Evolutionary conservation across 2,329 filamentous ascomycete genomes (phyloP), one percentile per base, ranked within the genome.

Genomic region (Acrodontium crateriforme): DNA sequence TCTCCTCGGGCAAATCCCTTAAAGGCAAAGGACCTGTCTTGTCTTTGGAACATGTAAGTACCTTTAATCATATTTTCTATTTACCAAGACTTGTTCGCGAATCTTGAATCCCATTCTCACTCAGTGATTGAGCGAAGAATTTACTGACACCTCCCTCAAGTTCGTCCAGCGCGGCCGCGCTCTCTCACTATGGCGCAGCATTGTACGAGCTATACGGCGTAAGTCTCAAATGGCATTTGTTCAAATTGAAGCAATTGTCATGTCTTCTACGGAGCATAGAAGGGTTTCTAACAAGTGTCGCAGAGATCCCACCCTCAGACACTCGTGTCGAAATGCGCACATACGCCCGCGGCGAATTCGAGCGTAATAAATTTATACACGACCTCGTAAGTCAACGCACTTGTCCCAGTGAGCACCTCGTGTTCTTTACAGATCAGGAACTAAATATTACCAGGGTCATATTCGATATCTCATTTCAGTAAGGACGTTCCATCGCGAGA

Each of bases 341-440:
- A n/a, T 66, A 60, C 38, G 63, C 62, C 5, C 46, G 62, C 23
- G 48, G 49, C 8, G 63, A 66, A 32, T 66, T 67, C 32, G 59
- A 64, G 39, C 51, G 58, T 26, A 55, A 63, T 31, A 52, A 49
- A 15, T 39, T 55, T 27, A 55, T 65, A 2, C 55, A 56, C 18
- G 63, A 67, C 36, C 36, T 65, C 18, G 59, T 63, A 50, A 36
- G 51, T 42, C 27, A n/a, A n/a, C n/a, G n/a, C n/a, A n/a, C n/a
- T n/a, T n/a, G n/a, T n/a, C n/a, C n/a, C n/a, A n/a, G n/a, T n/a
- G n/a, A n/a, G n/a, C n/a, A n/a, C n/a, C n/a, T n/a, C n/a, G n/a
- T n/a, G n/a, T n/a, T n/a, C n/a, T n/a, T n/a, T n/a, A n/a, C n/a
- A n/a, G n/a, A n/a, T n/a, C n/a, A n/a, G n/a, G n/a, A n/a, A n/a